Base-by-base conservation (phyloP, 2,329 filamentous ascomycete species). In the Paraphaeosphaeria minitans region DNA sequence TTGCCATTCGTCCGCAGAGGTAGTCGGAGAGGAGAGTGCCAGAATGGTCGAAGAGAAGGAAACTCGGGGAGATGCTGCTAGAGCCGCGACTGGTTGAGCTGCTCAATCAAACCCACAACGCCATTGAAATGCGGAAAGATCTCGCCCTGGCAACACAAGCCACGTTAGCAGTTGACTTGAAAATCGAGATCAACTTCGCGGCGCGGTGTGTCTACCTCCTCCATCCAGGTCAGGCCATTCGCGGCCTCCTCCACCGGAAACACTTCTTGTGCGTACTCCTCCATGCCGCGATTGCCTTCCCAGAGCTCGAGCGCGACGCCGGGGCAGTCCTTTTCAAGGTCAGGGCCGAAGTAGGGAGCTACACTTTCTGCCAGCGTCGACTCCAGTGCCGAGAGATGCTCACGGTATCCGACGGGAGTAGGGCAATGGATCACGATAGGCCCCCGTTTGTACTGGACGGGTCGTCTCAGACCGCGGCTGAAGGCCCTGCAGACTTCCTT, bases 181-280 rank as follows among this genome's bases (percentile, higher is more conserved):
- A 74, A 72, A 61, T 75, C 71, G 57, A 71, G 63, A 49, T 76
- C 75, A 56, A 75, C 61, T 60, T 73, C 72, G 57, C 69, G 70
- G 55, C 64, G 66, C 61, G 74, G 74, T 65, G 72, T 76, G 61
- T 76, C 74, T 63, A 79, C 77, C 73, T 84, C 82, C 61, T 81
- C 79, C 94, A 97, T 98, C 95, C 95, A 99, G 16, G 90, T 92
- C 71, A 95, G 80, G 5, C 94, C 94, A 74, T 98, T 98, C 33
- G 93, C 92, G 67, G 93, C 90, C 79, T 99, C 95, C 77, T 99
- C 95, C 13, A 97, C 84, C 0, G 92, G 92, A 70, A 98, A 98
- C 29, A 96, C 93, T 75, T 98, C 95, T 50, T 91, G 85, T 1
- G 94, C 94, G 75, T 98, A 99, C 77, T 98, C 95, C 74, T 97